Conservation (phyloP, 2,329 filamentous ascomycete species). For the Didymella pomorum region DNA sequence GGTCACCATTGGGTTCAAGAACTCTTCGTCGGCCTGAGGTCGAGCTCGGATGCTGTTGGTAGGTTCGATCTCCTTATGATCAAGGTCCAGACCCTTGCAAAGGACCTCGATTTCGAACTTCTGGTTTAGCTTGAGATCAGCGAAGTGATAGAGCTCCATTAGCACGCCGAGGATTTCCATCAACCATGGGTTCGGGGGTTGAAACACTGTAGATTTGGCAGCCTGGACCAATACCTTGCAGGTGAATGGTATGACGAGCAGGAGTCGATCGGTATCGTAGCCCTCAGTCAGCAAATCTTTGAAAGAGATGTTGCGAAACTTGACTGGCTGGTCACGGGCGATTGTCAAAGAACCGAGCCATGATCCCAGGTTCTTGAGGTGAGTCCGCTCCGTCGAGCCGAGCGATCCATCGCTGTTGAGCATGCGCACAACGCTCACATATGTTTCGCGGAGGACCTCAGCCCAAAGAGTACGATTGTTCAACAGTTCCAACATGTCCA, state of each 20-base stretch:
- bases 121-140: conserved; percentile 92
- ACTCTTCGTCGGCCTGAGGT: conserved; percentile 67
- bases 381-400: conserved; percentile 83
- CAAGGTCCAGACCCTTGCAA: conserved; percentile 89
- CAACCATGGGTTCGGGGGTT: conserved; percentile 94
- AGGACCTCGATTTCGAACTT: conserved; percentile 99
- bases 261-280: conserved; percentile 87
- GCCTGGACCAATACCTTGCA: conserved; percentile 94
- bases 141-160: conserved; percentile 91
- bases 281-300: conserved; percentile 94
- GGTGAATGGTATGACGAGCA: conserved; percentile 95
- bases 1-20: conserved; percentile 60
- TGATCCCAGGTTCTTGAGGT: conserved; percentile 89
- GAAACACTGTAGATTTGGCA: conserved; percentile 84
- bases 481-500: conserved; percentile 86
- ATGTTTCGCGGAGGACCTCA: conserved; percentile 93
- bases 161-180: conserved; percentile 94
- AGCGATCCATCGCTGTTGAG: conserved; percentile 90
- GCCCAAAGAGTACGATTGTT: conserved; percentile 80
- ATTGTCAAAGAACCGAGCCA: conserved; percentile 96
- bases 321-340: conserved; percentile 92
- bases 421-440: conserved; percentile 82
- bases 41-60: conserved; percentile 86
- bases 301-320: conserved; percentile 96
- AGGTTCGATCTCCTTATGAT: conserved; percentile 89